A percentile compares a stretch with the other conserved stretches of the same genome.
These are phyloP conservation scores for Malus hybrid DNA, from an alignment of 331 rosid species.

Conservation along the genomic window DNA sequence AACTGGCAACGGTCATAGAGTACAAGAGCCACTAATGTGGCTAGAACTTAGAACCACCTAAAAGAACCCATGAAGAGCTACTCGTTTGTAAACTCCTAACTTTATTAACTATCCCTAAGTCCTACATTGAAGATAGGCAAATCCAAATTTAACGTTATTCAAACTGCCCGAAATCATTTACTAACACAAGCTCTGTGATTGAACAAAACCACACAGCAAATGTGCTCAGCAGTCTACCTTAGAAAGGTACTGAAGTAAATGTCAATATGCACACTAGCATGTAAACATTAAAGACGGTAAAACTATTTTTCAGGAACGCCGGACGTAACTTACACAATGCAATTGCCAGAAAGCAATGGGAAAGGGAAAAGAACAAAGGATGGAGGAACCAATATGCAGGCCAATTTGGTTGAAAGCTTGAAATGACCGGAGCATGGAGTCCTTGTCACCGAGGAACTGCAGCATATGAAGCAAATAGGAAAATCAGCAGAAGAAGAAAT, in stretches of 20 bases:
- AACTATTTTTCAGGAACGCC: not conserved
- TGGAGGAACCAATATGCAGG: constrained; percentile 32
- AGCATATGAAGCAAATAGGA: constrained; percentile 31
- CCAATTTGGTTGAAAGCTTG: constrained; percentile 30
- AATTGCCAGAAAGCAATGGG: constrained; percentile 13
- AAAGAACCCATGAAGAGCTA: not conserved
- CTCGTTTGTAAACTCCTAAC: too few species aligned
- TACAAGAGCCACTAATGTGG: too few species aligned
- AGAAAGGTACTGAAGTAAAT: not conserved
- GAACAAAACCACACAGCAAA: not conserved
- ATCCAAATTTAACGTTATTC: not conserved
- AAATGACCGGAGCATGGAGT: constrained; percentile 29
- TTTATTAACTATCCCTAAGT: not conserved
- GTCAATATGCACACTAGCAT: not conserved
- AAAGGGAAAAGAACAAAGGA: constrained; percentile 9
- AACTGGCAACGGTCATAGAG: too few species aligned
- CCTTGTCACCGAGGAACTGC: constrained; percentile 90
- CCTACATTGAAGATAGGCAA: not conserved
- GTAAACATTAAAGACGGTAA: not conserved
- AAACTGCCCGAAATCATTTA: not conserved
- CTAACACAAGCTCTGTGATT: too few species aligned
- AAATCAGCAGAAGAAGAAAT: constrained; percentile 39
- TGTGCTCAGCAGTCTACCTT: not conserved
- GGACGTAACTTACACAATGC: constrained; percentile 15
- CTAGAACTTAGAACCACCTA: too few species aligned